Evolutionary conservation across 495 filamentous ascomycete genomes (phyloP).

Genomic region (Podospora australis): DNA sequence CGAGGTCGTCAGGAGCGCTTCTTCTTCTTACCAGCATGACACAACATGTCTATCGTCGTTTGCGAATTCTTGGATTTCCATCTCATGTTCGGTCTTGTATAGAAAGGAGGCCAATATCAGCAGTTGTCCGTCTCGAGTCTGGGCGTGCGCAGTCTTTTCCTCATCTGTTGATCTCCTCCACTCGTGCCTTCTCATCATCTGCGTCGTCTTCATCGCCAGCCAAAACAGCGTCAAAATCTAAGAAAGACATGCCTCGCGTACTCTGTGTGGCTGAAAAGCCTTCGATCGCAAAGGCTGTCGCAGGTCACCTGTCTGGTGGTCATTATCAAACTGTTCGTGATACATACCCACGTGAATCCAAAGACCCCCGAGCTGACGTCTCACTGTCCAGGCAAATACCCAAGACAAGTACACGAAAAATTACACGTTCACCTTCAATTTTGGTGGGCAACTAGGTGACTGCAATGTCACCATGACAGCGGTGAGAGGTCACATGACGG

Average conservation of each 20-base stretch:
- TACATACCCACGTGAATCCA: background rate
- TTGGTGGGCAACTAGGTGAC: conserved; percentile 70
- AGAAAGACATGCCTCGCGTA: conserved; percentile 44
- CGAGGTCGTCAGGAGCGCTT: background rate
- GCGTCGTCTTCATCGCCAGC: background rate
- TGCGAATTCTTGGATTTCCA: background rate
- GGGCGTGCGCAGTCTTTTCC: too few species aligned
- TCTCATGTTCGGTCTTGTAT: background rate
- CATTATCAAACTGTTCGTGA: conserved; percentile 58
- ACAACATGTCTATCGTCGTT: background rate
- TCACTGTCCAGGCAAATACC: conserved; percentile 39
- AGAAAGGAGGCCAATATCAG: background rate
- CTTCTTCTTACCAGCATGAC: background rate
- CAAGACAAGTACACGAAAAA: conserved; percentile 82
- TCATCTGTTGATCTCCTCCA: background rate
- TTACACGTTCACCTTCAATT: conserved; percentile 84
- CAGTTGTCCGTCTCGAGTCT: too few species aligned
- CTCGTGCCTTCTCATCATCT: background rate
- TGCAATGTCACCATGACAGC: conserved; percentile 88
- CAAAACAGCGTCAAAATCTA: background rate
- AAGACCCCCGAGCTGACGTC: background rate
- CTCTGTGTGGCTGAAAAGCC: conserved; percentile 97
- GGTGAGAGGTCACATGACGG: conserved; percentile 79
- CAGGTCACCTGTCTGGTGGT: conserved; percentile 78
- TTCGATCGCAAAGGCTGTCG: conserved; percentile 90